A percentile compares a stretch with the other conserved stretches of the same genome.
phyloP scores from a whole-genome alignment of 1,284 basidiomycete species.

The Ustilago crameri region DNA sequence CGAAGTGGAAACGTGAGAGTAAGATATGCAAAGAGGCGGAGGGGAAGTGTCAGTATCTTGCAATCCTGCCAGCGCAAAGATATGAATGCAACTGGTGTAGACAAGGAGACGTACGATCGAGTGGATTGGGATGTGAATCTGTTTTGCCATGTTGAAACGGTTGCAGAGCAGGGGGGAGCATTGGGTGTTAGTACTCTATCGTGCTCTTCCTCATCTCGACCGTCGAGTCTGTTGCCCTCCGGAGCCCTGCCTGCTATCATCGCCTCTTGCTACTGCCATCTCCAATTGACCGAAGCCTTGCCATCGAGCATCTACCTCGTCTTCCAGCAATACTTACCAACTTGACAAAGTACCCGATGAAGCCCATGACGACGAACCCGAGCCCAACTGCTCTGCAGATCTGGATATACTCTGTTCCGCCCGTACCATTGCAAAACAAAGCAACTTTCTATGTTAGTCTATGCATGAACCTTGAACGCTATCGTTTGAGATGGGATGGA shows the following conservation, averaged over 20 bases:
- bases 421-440: background rate
- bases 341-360: slow-evolving; percentile 69
- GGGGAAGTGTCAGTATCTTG: too few species aligned
- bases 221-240: too few species aligned
- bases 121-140: slow-evolving; percentile 68
- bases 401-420: slow-evolving; percentile 65
- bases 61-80: too few species aligned
- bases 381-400: slow-evolving; percentile 67
- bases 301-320: too few species aligned
- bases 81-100: too few species aligned
- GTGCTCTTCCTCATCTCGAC: too few species aligned
- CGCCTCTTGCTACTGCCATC: too few species aligned
- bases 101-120: slow-evolving; percentile 61
- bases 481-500: background rate
- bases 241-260: too few species aligned
- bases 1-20: background rate
- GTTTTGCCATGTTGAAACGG: background rate
- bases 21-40: background rate
- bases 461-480: too few species aligned
- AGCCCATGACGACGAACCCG: slow-evolving; percentile 68
- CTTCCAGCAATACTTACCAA: slow-evolving; percentile 59
- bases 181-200: too few species aligned
- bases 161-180: too few species aligned
- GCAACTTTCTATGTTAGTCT: background rate
- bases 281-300: too few species aligned